phyloP scores from a whole-genome alignment of 257 asterid genomes.

The Jacaranda copaia region DNA sequence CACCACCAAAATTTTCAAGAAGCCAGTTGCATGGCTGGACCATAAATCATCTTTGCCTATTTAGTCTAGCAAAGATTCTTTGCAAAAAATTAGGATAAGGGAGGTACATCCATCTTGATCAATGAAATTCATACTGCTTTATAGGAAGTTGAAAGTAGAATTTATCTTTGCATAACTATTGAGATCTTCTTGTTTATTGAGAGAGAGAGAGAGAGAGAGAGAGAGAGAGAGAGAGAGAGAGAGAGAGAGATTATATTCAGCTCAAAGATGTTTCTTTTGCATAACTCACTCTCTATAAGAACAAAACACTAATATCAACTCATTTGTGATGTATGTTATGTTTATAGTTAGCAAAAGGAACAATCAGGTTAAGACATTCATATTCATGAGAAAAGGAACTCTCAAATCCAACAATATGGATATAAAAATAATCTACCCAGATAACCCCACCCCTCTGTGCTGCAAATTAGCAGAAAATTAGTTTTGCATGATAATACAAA shows the following conservation, averaged over 20 bases:
- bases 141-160: not conserved
- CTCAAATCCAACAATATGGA: not conserved
- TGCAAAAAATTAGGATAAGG: not conserved
- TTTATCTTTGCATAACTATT: not conserved
- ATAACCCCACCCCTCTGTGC: not conserved
- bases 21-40: not conserved
- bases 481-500: not conserved
- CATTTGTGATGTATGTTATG: not conserved
- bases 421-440: not conserved
- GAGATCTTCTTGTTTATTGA: not conserved
- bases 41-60: not conserved
- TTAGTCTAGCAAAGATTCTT: not conserved
- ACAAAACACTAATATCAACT: constrained; percentile 10
- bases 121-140: too few relatives aligned
- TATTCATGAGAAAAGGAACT: not conserved
- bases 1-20: not conserved
- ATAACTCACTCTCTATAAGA: not conserved
- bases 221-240: too few relatives aligned
- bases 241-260: not conserved
- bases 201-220: too few relatives aligned
- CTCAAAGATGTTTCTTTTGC: not conserved
- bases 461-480: not conserved
- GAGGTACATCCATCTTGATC: not conserved
- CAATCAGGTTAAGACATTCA: not conserved
- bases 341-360: not conserved